These are phyloP conservation scores for Schwanniomyces etchellsii DNA, from an alignment of 1,139 yeast species.

Conservation along the genomic window DNA sequence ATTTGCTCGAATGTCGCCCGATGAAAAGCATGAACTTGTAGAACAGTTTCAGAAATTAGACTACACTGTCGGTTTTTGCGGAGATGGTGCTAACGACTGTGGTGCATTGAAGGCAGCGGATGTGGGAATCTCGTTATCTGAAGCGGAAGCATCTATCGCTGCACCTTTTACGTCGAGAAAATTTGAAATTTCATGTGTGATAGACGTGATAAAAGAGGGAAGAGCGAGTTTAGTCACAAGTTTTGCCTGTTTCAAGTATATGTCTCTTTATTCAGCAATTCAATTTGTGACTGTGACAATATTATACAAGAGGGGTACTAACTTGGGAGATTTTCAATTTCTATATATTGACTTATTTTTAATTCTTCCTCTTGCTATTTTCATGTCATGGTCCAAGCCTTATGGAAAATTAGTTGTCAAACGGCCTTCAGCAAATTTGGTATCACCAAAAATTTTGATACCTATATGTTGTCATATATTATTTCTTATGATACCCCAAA, in stretches of 20 bases:
- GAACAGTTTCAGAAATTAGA: conserved; percentile 79
- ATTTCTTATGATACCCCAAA: conserved; percentile 59
- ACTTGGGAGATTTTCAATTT: conserved; percentile 96
- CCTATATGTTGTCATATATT: conserved; percentile 74
- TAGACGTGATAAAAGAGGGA: conserved; percentile 89
- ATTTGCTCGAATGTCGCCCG: conserved; percentile 98
- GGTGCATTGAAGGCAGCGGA: conserved; percentile 98
- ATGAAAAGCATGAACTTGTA: conserved; percentile 93
- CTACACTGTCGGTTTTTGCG: conserved; percentile 95
- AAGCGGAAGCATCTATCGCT: conserved; percentile 98
- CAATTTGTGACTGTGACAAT: conserved; percentile 87
- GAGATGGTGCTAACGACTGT: conserved; percentile 97
- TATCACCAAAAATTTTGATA: conserved; percentile 78
- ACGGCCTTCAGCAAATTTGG: conserved; percentile 90
- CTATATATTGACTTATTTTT: conserved; percentile 85
- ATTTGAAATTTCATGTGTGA: conserved; percentile 88
- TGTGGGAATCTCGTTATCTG: conserved; percentile 91
- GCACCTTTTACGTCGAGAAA: conserved; percentile 93
- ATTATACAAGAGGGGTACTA: conserved; percentile 82
- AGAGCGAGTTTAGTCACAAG: conserved; percentile 92
- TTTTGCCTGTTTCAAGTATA: conserved; percentile 94
- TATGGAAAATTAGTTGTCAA: conserved; percentile 54
- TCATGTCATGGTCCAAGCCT: conserved; percentile 97
- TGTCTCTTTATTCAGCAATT: conserved; percentile 95
- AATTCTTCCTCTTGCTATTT: conserved; percentile 89